Percentiles rank a stretch among this genome's conserved stretches.
These are phyloP conservation scores for Fusarium avenaceum DNA, from an alignment of 2,329 filamentous ascomycete genomes.

Conservation along the genomic window DNA sequence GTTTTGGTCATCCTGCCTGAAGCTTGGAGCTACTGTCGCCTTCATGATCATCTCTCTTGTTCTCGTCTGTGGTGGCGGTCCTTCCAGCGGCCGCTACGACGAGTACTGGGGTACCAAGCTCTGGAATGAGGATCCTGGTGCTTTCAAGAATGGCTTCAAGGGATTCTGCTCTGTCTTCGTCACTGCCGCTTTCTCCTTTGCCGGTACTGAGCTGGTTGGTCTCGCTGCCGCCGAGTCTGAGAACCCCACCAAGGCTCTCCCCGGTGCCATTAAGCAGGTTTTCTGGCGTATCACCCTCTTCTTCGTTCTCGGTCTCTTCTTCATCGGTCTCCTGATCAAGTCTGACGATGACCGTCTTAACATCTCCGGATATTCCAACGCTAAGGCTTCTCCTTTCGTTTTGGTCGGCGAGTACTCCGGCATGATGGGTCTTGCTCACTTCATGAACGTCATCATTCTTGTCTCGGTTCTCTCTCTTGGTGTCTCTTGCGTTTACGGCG, in stretches of 20 bases:
- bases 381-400: constrained; percentile 64
- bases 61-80: constrained; percentile 70
- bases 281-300: constrained; percentile 67
- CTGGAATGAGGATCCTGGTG: constrained; percentile 55
- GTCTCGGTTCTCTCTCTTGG: constrained; percentile 68
- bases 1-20: constrained; percentile 68
- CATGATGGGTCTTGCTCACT: constrained; percentile 62
- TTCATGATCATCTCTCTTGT: constrained; percentile 74
- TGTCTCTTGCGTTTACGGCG: constrained; percentile 67
- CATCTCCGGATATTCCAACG: constrained; percentile 45
- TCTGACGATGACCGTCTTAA: constrained; percentile 60
- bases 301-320: constrained; percentile 64
- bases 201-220: constrained; percentile 77
- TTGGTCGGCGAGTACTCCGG: constrained; percentile 64
- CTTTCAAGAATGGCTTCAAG: constrained; percentile 78
- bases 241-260: constrained; percentile 78
- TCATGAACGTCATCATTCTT: constrained; percentile 69
- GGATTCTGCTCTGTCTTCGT: constrained; percentile 79
- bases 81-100: constrained; percentile 59
- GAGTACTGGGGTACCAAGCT: constrained; percentile 59
- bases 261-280: constrained; percentile 83
- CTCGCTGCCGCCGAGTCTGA: constrained; percentile 77
- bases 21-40: constrained; percentile 68
- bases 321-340: constrained; percentile 62
- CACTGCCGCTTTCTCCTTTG: constrained; percentile 78